Conservation (phyloP, 176 grass and related monocot species). For the Puccinellia tenuiflora region DNA sequence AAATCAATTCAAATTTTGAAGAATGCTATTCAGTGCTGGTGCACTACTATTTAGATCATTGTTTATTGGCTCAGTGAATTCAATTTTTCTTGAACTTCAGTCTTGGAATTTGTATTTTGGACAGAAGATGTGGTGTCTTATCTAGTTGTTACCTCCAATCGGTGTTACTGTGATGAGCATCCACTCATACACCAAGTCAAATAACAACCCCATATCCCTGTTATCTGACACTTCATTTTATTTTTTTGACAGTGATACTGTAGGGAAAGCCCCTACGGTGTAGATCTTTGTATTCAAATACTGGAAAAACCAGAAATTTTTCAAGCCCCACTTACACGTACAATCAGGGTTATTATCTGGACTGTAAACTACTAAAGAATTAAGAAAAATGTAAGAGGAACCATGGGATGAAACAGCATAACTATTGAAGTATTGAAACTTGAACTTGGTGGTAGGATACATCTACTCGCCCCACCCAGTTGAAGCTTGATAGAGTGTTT, state of each 20-base stretch:
- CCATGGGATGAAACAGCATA: not conserved
- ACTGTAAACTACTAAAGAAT: not conserved
- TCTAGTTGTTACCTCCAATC: not conserved
- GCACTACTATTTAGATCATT: not conserved
- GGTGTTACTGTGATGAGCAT: not conserved
- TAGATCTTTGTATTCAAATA: too few relatives aligned
- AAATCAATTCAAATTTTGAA: not conserved
- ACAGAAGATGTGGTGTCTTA: not conserved
- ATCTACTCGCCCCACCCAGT: not conserved
- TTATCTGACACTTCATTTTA: not conserved
- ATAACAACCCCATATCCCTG: not conserved
- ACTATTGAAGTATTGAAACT: not conserved
- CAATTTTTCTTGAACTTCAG: not conserved
- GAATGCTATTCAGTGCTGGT: not conserved
- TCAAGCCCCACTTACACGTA: too few relatives aligned
- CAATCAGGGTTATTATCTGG: not conserved
- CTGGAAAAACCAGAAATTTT: too few relatives aligned
- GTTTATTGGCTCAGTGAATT: not conserved
- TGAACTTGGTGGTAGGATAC: not conserved
- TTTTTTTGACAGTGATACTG: too few relatives aligned
- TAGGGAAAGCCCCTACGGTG: too few relatives aligned
- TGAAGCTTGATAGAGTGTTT: not conserved
- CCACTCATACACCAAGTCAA: not conserved
- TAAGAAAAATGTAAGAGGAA: not conserved
- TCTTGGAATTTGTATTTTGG: not conserved